Conservation (phyloP, 495 filamentous ascomycete genomes). For the Talaromyces stipitatus region DNA sequence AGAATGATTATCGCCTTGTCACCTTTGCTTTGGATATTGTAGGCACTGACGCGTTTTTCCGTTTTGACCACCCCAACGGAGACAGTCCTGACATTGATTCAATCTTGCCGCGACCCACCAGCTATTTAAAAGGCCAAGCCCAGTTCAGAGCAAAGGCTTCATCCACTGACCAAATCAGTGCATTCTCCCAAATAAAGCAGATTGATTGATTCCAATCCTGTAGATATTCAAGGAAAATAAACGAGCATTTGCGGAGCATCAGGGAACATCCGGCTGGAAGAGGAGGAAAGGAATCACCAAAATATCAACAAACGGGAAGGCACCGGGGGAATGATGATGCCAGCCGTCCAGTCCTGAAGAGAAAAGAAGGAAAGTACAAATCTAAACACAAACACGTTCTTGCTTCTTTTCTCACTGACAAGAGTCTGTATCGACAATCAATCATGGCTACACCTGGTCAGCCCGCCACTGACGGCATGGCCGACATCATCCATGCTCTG, state of each 20-base stretch:
- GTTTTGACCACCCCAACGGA: background rate
- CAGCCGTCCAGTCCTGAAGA: background rate
- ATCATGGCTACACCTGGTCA: constrained; percentile 33
- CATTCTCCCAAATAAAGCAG: background rate
- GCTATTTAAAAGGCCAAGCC: background rate
- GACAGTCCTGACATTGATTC: background rate
- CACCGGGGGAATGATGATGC: background rate
- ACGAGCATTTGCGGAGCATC: too few relatives aligned
- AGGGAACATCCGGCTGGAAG: background rate
- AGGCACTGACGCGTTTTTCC: background rate
- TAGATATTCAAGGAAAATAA: background rate
- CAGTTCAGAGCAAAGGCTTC: background rate
- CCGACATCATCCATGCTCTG: constrained; percentile 69
- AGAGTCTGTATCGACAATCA: background rate
- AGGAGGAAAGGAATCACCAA: background rate
- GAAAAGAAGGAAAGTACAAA: background rate
- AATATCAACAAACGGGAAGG: background rate
- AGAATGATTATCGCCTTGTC: background rate
- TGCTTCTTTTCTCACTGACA: background rate
- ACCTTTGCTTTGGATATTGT: background rate
- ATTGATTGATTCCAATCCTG: background rate
- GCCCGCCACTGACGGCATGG: constrained; percentile 35
- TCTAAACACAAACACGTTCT: background rate
- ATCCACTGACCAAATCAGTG: background rate
- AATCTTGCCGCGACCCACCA: background rate